phyloP scores from a whole-genome alignment of 2,329 filamentous ascomycete genomes.

The Botrytis squamosa region DNA sequence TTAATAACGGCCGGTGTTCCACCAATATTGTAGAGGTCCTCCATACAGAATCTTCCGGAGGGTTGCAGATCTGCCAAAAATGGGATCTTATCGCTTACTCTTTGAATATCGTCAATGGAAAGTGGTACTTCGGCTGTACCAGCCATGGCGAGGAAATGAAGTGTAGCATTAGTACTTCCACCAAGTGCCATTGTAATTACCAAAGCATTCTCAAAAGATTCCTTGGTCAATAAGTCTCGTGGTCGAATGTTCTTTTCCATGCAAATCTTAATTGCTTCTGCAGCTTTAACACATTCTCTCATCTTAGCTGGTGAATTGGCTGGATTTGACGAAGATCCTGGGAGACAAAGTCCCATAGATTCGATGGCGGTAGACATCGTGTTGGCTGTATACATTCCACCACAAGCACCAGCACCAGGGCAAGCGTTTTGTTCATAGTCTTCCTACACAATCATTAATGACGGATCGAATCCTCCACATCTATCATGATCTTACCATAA shows the following conservation, averaged over 20 bases:
- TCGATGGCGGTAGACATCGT: slow-evolving; percentile 74
- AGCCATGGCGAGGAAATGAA: slow-evolving; percentile 72
- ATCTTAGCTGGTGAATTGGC: slow-evolving; percentile 67
- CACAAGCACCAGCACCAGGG: slow-evolving; percentile 67
- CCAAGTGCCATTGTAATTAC: slow-evolving; percentile 73
- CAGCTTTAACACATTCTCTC: slow-evolving; percentile 68
- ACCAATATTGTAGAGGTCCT: slow-evolving; percentile 81
- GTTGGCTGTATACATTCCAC: slow-evolving; percentile 77
- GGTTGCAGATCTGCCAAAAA: slow-evolving; percentile 74
- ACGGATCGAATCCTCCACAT: background rate
- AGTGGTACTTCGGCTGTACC: slow-evolving; percentile 61
- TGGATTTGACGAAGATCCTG: slow-evolving; percentile 68
- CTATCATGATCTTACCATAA: slow-evolving; percentile 50
- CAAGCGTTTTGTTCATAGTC: slow-evolving; percentile 72
- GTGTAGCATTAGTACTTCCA: slow-evolving; percentile 68
- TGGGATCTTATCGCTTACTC: slow-evolving; percentile 67
- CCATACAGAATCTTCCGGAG: slow-evolving; percentile 81
- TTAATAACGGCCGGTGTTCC: slow-evolving; percentile 86
- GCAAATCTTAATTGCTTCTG: slow-evolving; percentile 65
- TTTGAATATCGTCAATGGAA: slow-evolving; percentile 53
- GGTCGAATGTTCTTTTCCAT: slow-evolving; percentile 70
- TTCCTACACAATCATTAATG: slow-evolving; percentile 40
- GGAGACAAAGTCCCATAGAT: slow-evolving; percentile 67
- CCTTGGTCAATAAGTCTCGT: slow-evolving; percentile 65
- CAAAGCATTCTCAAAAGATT: slow-evolving; percentile 68